Evolutionary conservation across 768 basidiomycete genomes (phyloP).

Genomic region (Termitomyces sp.): DNA sequence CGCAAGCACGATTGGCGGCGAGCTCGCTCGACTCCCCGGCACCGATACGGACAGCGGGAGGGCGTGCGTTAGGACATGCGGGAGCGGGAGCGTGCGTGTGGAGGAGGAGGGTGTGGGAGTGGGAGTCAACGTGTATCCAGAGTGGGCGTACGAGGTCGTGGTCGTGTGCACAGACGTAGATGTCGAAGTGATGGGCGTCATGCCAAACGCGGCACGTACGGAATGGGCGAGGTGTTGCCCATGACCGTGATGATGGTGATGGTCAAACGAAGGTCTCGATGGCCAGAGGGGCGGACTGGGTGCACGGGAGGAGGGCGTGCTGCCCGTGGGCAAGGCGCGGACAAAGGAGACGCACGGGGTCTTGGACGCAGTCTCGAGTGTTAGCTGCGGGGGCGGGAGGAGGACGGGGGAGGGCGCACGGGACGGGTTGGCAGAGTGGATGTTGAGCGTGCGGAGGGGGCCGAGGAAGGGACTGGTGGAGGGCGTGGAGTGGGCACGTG

Average conservation of each 20-base stretch:
- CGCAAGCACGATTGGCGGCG: slow-evolving; percentile 68
- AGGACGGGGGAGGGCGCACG: slow-evolving; percentile 69
- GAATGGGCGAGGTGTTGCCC: slow-evolving; percentile 77
- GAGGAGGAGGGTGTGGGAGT: neutral
- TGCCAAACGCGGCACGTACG: slow-evolving; percentile 84
- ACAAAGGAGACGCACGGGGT: no score
- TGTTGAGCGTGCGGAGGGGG: slow-evolving; percentile 67
- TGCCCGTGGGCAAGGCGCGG: no score
- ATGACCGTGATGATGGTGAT: slow-evolving; percentile 46
- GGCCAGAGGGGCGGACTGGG: slow-evolving; percentile 58
- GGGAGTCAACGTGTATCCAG: neutral
- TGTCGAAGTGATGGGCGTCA: slow-evolving; percentile 70
- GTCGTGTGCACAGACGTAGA: neutral
- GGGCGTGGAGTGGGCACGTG: slow-evolving; percentile 36
- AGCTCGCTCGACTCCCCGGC: slow-evolving; percentile 59
- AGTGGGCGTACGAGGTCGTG: neutral
- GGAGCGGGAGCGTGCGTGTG: slow-evolving; percentile 9
- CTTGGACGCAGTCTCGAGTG: no score
- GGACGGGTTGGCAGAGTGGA: slow-evolving; percentile 65
- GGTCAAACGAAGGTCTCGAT: slow-evolving; percentile 19
- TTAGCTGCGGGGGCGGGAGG: slow-evolving; percentile 44
- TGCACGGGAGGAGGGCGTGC: slow-evolving; percentile 53
- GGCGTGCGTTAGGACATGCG: slow-evolving; percentile 17
- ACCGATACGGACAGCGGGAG: slow-evolving; percentile 47
- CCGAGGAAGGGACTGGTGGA: slow-evolving; percentile 80